phyloP scores from a whole-genome alignment of 1,139 yeast genomes.

The Kazachstania sp. region DNA sequence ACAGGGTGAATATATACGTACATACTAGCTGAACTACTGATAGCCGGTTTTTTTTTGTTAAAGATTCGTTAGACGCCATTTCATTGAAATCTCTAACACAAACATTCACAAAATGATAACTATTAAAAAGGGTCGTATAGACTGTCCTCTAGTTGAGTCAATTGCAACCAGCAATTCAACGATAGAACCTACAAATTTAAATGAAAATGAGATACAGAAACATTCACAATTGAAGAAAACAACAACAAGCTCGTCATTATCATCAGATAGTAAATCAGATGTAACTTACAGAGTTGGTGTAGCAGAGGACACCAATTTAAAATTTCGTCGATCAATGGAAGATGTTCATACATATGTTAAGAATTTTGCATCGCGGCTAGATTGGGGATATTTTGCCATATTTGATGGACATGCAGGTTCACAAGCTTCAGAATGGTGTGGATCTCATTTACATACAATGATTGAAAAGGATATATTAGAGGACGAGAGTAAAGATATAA shows the following conservation, averaged over 20 bases:
- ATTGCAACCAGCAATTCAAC: neutral
- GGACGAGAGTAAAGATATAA: constrained; percentile 40
- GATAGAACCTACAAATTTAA: neutral
- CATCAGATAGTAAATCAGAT: constrained; percentile 29
- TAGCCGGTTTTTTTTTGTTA: neutral
- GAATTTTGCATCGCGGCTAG: constrained; percentile 79
- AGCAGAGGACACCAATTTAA: constrained; percentile 74
- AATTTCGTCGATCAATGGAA: constrained; percentile 87
- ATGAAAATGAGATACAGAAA: neutral
- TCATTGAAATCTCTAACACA: neutral
- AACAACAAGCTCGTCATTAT: neutral
- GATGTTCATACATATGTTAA: constrained; percentile 93
- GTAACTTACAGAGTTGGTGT: constrained; percentile 75
- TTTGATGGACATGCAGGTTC: constrained; percentile 98
- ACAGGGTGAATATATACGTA: neutral
- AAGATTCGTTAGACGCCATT: too few relatives aligned
- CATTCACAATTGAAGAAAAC: neutral
- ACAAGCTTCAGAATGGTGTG: constrained; percentile 93
- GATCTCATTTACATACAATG: constrained; percentile 62
- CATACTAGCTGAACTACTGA: neutral
- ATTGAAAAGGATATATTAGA: constrained; percentile 31
- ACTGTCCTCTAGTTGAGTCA: neutral
- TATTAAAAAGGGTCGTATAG: neutral
- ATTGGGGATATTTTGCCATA: constrained; percentile 93
- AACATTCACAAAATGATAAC: neutral